Evolutionary conservation across 2,329 filamentous ascomycete species (phyloP).

Genomic region (Alternaria panax): DNA sequence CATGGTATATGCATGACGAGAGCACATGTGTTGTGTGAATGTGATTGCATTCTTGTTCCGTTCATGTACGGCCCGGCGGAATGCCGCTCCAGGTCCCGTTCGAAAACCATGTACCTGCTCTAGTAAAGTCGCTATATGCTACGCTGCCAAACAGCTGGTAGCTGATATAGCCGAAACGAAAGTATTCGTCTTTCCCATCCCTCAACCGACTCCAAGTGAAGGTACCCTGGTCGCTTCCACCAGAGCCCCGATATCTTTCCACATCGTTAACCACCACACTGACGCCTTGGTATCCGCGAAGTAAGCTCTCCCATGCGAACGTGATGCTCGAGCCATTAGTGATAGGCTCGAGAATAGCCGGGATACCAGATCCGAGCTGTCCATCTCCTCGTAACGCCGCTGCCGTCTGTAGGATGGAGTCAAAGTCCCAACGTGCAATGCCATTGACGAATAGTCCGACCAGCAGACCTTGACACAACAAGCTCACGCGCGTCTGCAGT

Average conservation of each 20-base stretch:
- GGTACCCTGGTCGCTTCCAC: slow-evolving; percentile 59
- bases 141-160: slow-evolving; percentile 41
- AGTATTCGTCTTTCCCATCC: slow-evolving; percentile 38
- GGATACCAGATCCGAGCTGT: slow-evolving; percentile 66
- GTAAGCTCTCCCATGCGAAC: slow-evolving; percentile 53
- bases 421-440: slow-evolving; percentile 92
- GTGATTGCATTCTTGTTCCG: neutral
- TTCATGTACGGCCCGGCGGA: slow-evolving; percentile 21
- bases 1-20: neutral
- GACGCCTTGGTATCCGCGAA: slow-evolving; percentile 71
- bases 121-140: slow-evolving; percentile 45
- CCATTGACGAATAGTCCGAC: slow-evolving; percentile 94
- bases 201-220: slow-evolving; percentile 67
- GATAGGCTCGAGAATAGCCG: slow-evolving; percentile 42
- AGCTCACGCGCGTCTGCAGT: slow-evolving; percentile 82
- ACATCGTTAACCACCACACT: slow-evolving; percentile 87
- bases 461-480: slow-evolving; percentile 90
- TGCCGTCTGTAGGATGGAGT: slow-evolving; percentile 83
- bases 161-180: slow-evolving; percentile 46
- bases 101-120: slow-evolving; percentile 40
- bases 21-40: neutral
- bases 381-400: slow-evolving; percentile 67
- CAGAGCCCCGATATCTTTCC: slow-evolving; percentile 75
- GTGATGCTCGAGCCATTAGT: slow-evolving; percentile 57
- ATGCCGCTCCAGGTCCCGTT: slow-evolving; percentile 44